These are phyloP conservation scores for Saccharomycopsis babjevae DNA, from an alignment of 805 yeast species.

Conservation along the genomic window DNA sequence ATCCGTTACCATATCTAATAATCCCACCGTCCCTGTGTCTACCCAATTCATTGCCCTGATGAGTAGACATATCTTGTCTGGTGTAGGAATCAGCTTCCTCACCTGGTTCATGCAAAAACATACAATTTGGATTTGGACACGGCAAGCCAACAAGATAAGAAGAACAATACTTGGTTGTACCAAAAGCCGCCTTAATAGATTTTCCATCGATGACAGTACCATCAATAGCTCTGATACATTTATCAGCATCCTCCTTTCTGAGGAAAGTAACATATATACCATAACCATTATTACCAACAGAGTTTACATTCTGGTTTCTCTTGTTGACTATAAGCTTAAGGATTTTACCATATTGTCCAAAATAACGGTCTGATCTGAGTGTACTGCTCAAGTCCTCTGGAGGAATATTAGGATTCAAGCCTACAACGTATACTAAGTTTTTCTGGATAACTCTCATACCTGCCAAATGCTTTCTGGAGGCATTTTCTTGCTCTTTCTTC, in stretches of 20 bases:
- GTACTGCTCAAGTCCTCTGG: conserved; percentile 79
- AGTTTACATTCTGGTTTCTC: conserved; percentile 40
- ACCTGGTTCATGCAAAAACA: conserved; percentile 98
- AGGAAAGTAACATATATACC: conserved; percentile 95
- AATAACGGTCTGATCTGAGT: conserved; percentile 81
- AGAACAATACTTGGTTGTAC: conserved; percentile 98
- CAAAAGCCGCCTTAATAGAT: conserved; percentile 87
- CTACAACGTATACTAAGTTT: conserved; percentile 92
- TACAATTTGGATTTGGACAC: conserved; percentile 97
- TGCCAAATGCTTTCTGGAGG: conserved; percentile 77
- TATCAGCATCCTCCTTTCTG: conserved; percentile 88
- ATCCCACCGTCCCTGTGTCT: conserved; percentile 19
- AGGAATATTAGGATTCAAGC: conserved; percentile 77
- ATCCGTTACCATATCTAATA: conserved; percentile 27
- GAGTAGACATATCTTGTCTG: conserved; percentile 75
- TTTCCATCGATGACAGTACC: conserved; percentile 91
- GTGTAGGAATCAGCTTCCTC: conserved; percentile 93
- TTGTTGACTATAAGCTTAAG: conserved; percentile 88
- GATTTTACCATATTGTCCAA: conserved; percentile 97
- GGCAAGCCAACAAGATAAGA: conserved; percentile 88
- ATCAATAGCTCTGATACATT: conserved; percentile 83
- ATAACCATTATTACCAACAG: conserved; percentile 43
- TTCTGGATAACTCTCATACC: conserved; percentile 98
- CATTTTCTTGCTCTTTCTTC: conserved; percentile 77
- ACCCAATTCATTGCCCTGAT: conserved; percentile 42